These are phyloP conservation scores for Auriscalpium vulgare DNA, from an alignment of 768 basidiomycete genomes.

Conservation along the genomic window DNA sequence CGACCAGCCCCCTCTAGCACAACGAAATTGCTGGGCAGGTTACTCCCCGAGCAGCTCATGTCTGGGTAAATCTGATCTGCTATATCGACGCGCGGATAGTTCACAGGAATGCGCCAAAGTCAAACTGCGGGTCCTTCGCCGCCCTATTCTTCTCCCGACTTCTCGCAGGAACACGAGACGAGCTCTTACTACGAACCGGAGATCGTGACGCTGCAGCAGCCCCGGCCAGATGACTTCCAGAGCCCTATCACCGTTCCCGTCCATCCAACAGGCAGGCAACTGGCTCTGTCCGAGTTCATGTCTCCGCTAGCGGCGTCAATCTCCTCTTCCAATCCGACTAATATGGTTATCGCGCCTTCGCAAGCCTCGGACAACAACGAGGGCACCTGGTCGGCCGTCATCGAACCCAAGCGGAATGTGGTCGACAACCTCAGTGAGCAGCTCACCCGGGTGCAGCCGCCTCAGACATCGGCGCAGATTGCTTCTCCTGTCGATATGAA, in stretches of 20 bases:
- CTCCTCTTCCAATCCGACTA: conserved; percentile 43
- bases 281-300: conserved; percentile 79
- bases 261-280: conserved; percentile 56
- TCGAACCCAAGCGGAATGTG: conserved; percentile 69
- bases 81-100: background rate
- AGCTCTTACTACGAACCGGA: conserved; percentile 15
- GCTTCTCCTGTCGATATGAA: conserved; percentile 23
- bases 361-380: conserved; percentile 46
- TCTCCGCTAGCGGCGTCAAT: conserved; percentile 60
- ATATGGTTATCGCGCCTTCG: conserved; percentile 36
- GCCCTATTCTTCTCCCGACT: conserved; percentile 2
- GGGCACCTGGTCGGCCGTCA: conserved; percentile 38
- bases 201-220: conserved; percentile 12
- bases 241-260: no score
- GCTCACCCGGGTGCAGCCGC: conserved; percentile 41
- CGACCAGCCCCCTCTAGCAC: no score
- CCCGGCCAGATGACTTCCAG: conserved; percentile 10
- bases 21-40: no score
- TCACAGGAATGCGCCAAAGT: background rate
- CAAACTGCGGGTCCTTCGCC: no score
- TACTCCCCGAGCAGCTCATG: conserved; percentile 71
- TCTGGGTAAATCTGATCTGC: conserved; percentile 48
- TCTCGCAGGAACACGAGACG: conserved; percentile 1
- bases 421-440: conserved; percentile 78
- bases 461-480: conserved; percentile 21